Percentiles rank a stretch among this genome's conserved stretches.
phyloP scores from a whole-genome alignment of 2,329 filamentous ascomycete species.

The Zasmidium angulare region DNA sequence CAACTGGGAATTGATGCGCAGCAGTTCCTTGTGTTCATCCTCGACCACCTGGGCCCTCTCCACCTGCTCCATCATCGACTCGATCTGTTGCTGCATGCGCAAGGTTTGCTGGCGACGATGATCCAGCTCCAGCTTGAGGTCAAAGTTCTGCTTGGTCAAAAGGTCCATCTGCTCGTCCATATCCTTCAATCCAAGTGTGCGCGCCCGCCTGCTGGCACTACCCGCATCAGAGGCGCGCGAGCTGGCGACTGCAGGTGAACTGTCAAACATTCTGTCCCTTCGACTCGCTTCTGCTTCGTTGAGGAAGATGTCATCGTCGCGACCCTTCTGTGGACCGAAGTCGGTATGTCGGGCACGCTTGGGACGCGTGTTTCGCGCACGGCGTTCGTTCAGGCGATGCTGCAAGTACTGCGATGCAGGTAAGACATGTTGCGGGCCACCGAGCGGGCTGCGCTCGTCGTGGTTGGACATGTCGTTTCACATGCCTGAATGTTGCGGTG shows the following conservation, averaged over 20 bases:
- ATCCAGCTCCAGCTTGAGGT: slow-evolving; percentile 71
- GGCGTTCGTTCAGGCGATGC: slow-evolving; percentile 36
- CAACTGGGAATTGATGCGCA: slow-evolving; percentile 60
- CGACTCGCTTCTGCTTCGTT: slow-evolving; percentile 30
- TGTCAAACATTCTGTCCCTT: slow-evolving; percentile 27
- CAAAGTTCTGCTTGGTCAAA: slow-evolving; percentile 74
- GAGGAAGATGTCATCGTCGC: slow-evolving; percentile 39
- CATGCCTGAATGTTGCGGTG: not conserved
- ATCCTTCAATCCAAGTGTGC: slow-evolving; percentile 60
- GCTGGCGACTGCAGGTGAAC: slow-evolving; percentile 27
- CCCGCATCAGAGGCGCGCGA: slow-evolving; percentile 18
- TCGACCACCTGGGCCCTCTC: slow-evolving; percentile 35
- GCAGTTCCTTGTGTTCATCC: slow-evolving; percentile 49
- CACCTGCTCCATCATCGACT: slow-evolving; percentile 56
- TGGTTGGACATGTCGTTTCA: slow-evolving; percentile 15
- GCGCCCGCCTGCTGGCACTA: slow-evolving; percentile 25
- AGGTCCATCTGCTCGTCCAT: slow-evolving; percentile 69
- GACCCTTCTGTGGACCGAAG: slow-evolving; percentile 29
- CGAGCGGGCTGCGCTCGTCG: slow-evolving; percentile 17
- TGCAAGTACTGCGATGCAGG: slow-evolving; percentile 37
- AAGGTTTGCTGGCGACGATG: slow-evolving; percentile 66
- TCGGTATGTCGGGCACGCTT: slow-evolving; percentile 36
- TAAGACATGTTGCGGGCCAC: slow-evolving; percentile 22
- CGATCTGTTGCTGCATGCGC: slow-evolving; percentile 58
- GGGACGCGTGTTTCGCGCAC: slow-evolving; percentile 30